A percentile compares a stretch with the other conserved stretches of the same genome.
These are phyloP conservation scores for Eucalyptus polyanthemos DNA, from an alignment of 345 rosid genomes.

Conservation along the genomic window DNA sequence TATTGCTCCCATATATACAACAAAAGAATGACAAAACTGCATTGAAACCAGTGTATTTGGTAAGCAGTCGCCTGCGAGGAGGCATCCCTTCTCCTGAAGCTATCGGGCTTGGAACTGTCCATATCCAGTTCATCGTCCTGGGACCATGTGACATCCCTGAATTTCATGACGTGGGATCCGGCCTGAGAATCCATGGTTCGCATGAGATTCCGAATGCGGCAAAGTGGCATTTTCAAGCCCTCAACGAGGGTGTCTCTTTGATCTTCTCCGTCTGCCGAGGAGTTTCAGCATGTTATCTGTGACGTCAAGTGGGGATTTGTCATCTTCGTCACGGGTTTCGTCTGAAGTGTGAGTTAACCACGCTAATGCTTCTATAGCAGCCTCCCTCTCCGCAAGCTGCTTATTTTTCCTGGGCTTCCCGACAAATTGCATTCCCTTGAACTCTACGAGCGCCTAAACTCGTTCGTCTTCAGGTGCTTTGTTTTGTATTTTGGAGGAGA, in stretches of 20 bases:
- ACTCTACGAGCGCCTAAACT: conserved; percentile 91
- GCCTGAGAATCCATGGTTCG: neutral
- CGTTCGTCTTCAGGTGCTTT: conserved; percentile 88
- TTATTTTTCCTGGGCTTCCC: conserved; percentile 92
- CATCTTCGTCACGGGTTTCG: conserved; percentile 17
- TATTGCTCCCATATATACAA: neutral
- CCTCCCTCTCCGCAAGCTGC: conserved; percentile 93
- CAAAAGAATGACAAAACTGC: neutral
- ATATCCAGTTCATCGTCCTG: neutral
- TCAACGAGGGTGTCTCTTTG: conserved; percentile 12
- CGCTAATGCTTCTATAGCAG: conserved; percentile 91
- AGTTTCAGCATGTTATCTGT: conserved; percentile 96
- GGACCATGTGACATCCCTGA: neutral
- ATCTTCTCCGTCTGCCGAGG: conserved; percentile 67
- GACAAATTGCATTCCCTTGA: conserved; percentile 96
- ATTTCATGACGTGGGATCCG: neutral
- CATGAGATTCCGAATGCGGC: neutral
- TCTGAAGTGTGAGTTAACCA: conserved; percentile 89
- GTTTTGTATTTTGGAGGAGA: conserved; percentile 96
- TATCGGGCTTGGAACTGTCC: neutral
- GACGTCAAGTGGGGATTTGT: conserved; percentile 54
- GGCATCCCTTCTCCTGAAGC: neutral
- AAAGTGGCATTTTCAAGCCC: neutral
- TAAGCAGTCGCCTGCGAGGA: neutral
- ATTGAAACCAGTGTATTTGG: neutral